Evolutionary conservation across 176 grass and related monocot species (phyloP).

Genomic region (Aegilops longissima): DNA sequence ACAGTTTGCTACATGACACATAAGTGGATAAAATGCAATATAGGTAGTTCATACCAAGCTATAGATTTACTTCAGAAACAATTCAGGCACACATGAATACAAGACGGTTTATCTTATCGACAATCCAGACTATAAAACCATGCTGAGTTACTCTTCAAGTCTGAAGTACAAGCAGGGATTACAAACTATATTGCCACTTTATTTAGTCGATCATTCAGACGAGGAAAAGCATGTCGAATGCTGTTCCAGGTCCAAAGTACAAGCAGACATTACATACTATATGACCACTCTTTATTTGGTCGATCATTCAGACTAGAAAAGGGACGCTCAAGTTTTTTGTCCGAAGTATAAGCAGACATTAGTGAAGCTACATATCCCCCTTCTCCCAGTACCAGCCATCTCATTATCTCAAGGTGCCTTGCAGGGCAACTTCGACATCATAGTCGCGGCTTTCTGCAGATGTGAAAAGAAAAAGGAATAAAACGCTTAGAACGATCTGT

Average conservation of each 20-base stretch:
- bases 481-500: conserved; percentile 10
- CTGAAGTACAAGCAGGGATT: background rate
- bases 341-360: background rate
- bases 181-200: conserved; percentile 8
- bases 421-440: conserved; percentile 46
- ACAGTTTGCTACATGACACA: too few species aligned
- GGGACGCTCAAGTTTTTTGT: background rate
- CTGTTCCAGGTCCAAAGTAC: conserved; percentile 3
- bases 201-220: background rate
- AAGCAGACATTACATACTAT: background rate
- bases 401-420: conserved; percentile 34
- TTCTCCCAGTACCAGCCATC: background rate
- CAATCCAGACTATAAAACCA: background rate
- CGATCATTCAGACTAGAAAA: background rate
- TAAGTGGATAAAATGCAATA: too few species aligned
- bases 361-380: background rate
- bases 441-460: conserved; percentile 66
- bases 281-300: background rate
- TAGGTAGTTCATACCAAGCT: background rate
- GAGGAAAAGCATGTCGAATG: background rate
- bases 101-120: background rate
- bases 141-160: background rate
- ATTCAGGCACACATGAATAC: conserved; percentile 18
- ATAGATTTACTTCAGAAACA: background rate
- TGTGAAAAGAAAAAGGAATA: background rate